A percentile compares a stretch with the other conserved stretches of the same genome.
Conservation (phyloP, 106 monocot genomes). For the Dendrobium officinale region DNA sequence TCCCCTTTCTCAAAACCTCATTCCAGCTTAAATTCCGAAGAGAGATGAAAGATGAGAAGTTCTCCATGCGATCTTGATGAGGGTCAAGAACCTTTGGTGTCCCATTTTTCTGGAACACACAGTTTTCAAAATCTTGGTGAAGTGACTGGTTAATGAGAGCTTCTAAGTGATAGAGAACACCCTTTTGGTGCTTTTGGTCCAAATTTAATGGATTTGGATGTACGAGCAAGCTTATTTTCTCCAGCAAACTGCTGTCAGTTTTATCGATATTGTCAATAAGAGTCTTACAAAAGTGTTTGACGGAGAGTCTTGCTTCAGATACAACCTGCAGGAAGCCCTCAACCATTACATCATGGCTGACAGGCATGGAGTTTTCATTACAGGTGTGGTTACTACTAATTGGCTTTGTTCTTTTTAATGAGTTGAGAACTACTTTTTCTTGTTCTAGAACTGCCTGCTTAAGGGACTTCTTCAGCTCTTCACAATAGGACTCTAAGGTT, state of each 20-base stretch:
- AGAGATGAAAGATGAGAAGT: conserved; percentile 70
- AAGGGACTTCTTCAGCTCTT: conserved; percentile 76
- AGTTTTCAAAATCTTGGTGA: conserved; percentile 94
- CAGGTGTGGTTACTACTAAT: conserved; percentile 3
- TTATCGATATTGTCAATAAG: conserved; percentile 52
- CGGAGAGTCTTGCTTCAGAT: conserved; percentile 77
- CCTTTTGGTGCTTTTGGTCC: conserved; percentile 31
- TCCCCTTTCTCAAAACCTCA: conserved; percentile 69
- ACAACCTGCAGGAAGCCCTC: conserved; percentile 97
- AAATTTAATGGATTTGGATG: conserved; percentile 29
- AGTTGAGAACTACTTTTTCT: conserved; percentile 15
- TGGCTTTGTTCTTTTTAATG: conserved; percentile 48
- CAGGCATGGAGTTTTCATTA: conserved; percentile 54
- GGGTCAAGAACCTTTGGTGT: conserved; percentile 62
- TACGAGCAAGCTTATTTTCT: conserved; percentile 46
- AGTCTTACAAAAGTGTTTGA: conserved; percentile 78
- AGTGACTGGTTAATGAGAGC: conserved; percentile 57
- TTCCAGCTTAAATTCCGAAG: conserved; percentile 86
- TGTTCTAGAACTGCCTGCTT: conserved; percentile 47
- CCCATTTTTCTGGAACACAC: conserved; percentile 67
- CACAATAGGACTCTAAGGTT: conserved; percentile 64
- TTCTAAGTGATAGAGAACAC: conserved; percentile 65
- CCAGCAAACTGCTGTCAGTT: conserved; percentile 28
- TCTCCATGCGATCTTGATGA: conserved; percentile 46
- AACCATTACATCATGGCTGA: conserved; percentile 83